Base-by-base conservation (phyloP, 306 rosid species). In the Amphicarpaea edgeworthii region DNA sequence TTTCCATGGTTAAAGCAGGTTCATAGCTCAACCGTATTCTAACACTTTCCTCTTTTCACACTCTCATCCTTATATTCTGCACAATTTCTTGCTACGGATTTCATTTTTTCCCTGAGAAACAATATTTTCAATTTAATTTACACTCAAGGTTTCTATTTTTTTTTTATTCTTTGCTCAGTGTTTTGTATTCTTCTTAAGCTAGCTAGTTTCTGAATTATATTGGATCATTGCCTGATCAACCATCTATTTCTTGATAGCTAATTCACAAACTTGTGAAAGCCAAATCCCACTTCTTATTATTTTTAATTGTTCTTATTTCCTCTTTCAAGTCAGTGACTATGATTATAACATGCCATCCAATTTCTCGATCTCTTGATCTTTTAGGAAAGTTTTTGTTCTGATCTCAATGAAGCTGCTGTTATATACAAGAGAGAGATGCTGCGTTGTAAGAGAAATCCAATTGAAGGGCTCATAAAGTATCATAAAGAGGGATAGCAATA, bases 1-100 rank as follows among this genome's bases (percentile, higher is more conserved):
- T 82, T 81, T 83, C 81, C 84, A 76, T 84, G 80, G 84, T 80
- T 87, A 90, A 90, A 86, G 85, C 87, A 80, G 86, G 86, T 89
- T 83, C 82, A 79, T 83, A 81, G 70, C 83, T 88, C 85, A 73
- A 73, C 62, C 81, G 24, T 60, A 75, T 80, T 68, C 46, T 77
- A 38, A 74, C 89, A 80, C 73, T 78, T 83, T 82, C 83, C 69
- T 84, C 76, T 77, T 85, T 73, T 53, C 79, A 68, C 65, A 70
- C 59, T 79, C 82, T 82, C 83, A 60, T 53, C 61, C 67, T 85
- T 77, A 77, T 3, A 7, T 68, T 80, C 80, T 37, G 28, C 63
- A 45, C 17, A 72, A 70, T 67, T 67, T 68, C 26, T 65, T 72
- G 70, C 57, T 77, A 58, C 47, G 23, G 67, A 43, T 63, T 38